phyloP scores from a whole-genome alignment of 768 basidiomycete genomes.

The Grammothele lineata region DNA sequence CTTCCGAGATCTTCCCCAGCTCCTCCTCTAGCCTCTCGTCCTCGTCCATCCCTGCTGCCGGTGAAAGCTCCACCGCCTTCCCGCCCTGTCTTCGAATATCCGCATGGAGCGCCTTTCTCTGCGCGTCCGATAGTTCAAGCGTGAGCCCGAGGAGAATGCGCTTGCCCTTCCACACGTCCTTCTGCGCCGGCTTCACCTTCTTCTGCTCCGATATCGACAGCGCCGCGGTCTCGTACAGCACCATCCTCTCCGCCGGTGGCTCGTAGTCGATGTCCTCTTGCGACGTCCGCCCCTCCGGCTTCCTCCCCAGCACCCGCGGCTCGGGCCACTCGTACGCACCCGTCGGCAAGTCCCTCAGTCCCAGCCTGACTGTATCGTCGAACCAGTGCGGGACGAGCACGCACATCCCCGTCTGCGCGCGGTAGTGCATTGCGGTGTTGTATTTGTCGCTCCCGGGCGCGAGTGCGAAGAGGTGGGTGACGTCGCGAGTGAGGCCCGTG shows the following conservation, averaged over 20 bases:
- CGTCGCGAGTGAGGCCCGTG: slow-evolving; percentile 70
- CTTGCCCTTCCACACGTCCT: slow-evolving; percentile 53
- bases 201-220: slow-evolving; percentile 18
- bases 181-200: slow-evolving; percentile 10
- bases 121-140: slow-evolving; percentile 46
- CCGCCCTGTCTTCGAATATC: slow-evolving; percentile 64
- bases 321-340: slow-evolving; percentile 71
- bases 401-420: slow-evolving; percentile 52
- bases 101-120: slow-evolving; percentile 51
- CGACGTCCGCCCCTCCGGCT: slow-evolving; percentile 23
- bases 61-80: slow-evolving; percentile 30
- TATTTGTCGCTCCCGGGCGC: slow-evolving; percentile 40
- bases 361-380: slow-evolving; percentile 66
- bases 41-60: slow-evolving; percentile 12
- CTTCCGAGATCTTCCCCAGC: slow-evolving; percentile 39
- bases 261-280: slow-evolving; percentile 24
- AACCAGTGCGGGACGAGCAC: slow-evolving; percentile 92
- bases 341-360: slow-evolving; percentile 43
- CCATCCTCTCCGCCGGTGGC: slow-evolving; percentile 28
- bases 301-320: slow-evolving; percentile 44
- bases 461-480: slow-evolving; percentile 81
- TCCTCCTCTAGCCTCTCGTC: slow-evolving; percentile 32
- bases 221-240: slow-evolving; percentile 32
- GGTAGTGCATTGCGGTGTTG: slow-evolving; percentile 51
- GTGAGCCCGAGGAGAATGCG: slow-evolving; percentile 58